Base-by-base conservation (phyloP, 2,329 filamentous ascomycete genomes). In the Aspergillus persii region DNA sequence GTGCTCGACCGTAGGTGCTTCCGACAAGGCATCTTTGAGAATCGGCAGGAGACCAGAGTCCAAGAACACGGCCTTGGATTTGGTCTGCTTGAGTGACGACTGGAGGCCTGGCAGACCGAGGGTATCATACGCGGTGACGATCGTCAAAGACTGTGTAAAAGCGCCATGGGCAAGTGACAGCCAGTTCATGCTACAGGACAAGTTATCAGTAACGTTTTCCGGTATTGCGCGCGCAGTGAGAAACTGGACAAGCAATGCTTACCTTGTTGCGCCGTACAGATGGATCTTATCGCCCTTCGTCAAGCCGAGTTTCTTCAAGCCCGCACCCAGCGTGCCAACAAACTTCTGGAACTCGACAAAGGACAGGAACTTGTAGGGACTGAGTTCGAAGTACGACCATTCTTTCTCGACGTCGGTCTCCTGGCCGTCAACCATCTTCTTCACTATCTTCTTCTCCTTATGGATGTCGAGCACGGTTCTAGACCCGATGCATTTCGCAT, bases 121-220 rank as follows among this genome's bases (percentile, higher is more conserved):
- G 31, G 92, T 96, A 76, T 97, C 93, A 77, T 97, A 97, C 52
- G 93, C 92, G 48, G 94, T 98, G 53, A 97, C 94, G 66, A 97
- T 93, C 59, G 91, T 87, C 74, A 97, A 86, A 48, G 91, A 93
- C 77, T 98, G 94, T 15, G 92, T 93, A 23, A 87, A 78, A 58
- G 85, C 89, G 81, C 80, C 81, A 26, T 47, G 44, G 11, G 44
- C 44, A 11, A 47, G 9, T 26, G 44, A 47, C 7, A 47, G 26
- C 44, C 44, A 47, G 44, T 47, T 47, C 44, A 47, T 47, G 26
- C 44, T 47, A 47, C 2, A 27, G 11, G 7, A 1, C 23, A 8
- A 2, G 44, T 47, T 23, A 23, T 23, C 3, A 47, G 44, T 47
- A 26, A 23, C 27, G 8, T 12, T 8, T 23, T 27, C 18, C 9